phyloP scores from a whole-genome alignment of 305 asterid genomes.

The Ruellia speciosa region DNA sequence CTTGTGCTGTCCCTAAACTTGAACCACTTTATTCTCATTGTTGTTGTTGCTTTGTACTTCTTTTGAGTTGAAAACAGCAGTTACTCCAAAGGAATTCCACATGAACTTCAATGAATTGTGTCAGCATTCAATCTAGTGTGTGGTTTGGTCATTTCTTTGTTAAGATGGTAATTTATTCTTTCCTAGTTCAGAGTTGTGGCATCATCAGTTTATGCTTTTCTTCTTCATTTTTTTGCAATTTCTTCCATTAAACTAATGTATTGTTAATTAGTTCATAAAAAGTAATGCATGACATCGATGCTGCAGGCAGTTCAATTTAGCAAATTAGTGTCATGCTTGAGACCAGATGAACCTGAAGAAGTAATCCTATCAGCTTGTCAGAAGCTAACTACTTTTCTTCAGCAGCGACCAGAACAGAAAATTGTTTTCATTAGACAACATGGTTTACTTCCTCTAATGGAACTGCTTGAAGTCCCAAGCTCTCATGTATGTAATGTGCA shows the following conservation, averaged over 20 bases:
- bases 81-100: neutral
- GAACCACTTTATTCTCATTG: too few relatives aligned
- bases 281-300: conserved; percentile 15
- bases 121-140: neutral
- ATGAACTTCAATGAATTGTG: neutral
- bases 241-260: neutral
- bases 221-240: neutral
- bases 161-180: neutral
- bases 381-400: conserved; percentile 74
- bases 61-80: neutral
- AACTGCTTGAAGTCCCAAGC: conserved; percentile 84
- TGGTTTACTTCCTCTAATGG: conserved; percentile 94
- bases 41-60: neutral
- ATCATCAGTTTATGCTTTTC: neutral
- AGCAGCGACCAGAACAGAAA: conserved; percentile 89
- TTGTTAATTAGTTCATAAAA: conserved; percentile 7
- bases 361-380: conserved; percentile 85
- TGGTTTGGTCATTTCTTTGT: conserved; percentile 3
- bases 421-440: conserved; percentile 85
- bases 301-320: conserved; percentile 84
- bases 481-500: conserved; percentile 53
- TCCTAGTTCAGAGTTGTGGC: conserved; percentile 8
- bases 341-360: conserved; percentile 94
- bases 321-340: conserved; percentile 77
- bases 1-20: neutral